Evolutionary conservation across 306 rosid genomes (phyloP).

Genomic region (Sicyos baderoa): DNA sequence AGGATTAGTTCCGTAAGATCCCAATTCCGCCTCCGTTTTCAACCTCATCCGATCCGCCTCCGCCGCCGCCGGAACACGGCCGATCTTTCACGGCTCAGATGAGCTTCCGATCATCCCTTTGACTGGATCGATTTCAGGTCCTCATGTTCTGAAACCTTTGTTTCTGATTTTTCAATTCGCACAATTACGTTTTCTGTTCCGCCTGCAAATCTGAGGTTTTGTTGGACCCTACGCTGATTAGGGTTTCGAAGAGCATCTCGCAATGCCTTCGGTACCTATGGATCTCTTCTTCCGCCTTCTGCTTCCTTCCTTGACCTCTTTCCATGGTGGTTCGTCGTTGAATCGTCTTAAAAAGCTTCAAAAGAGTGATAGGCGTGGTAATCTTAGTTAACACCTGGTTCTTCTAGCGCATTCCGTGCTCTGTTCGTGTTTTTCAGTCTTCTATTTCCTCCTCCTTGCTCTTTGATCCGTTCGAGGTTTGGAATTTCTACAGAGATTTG

Average conservation of each 20-base stretch:
- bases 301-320: constrained; percentile 35
- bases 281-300: constrained; percentile 28
- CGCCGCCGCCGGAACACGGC: not conserved
- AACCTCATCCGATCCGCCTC: constrained; percentile 5
- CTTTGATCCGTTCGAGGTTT: constrained; percentile 19
- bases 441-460: constrained; percentile 24
- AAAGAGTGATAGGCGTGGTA: constrained; percentile 80
- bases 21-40: constrained; percentile 6
- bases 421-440: not conserved
- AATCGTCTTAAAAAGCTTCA: constrained; percentile 69
- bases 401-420: not conserved
- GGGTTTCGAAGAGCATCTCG: constrained; percentile 83
- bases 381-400: constrained; percentile 63
- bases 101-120: not conserved
- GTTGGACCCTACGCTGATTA: constrained; percentile 11
- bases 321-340: constrained; percentile 53
- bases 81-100: constrained; percentile 5
- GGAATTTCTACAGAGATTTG: constrained; percentile 13
- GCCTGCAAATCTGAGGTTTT: constrained; percentile 17
- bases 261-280: constrained; percentile 57
- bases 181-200: constrained; percentile 5
- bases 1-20: constrained; percentile 1
- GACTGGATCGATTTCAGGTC: not conserved
- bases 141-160: not conserved
- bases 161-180: not conserved